Evolutionary conservation across 148 eudicot species (phyloP).

Genomic region (Camellia sinensis): DNA sequence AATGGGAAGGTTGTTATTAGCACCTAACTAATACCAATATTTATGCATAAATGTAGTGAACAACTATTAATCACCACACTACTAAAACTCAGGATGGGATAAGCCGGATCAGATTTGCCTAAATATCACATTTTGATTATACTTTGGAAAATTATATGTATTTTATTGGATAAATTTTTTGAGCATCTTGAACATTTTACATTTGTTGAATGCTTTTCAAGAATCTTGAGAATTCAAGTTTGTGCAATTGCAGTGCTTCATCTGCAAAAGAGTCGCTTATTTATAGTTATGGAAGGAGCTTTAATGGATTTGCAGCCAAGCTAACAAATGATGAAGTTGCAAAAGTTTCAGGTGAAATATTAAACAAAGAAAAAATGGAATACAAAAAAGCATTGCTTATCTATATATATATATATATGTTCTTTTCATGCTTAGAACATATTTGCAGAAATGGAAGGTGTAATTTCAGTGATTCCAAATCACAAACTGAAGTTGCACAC

Average conservation of each 20-base stretch:
- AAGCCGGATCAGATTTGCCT: too few relatives aligned
- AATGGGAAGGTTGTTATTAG: slow-evolving; percentile 4
- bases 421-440: neutral
- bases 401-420: too few relatives aligned
- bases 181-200: too few relatives aligned
- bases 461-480: slow-evolving; percentile 9
- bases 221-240: neutral
- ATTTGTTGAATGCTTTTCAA: too few relatives aligned
- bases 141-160: too few relatives aligned
- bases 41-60: too few relatives aligned
- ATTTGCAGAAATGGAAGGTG: slow-evolving; percentile 2
- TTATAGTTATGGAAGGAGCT: slow-evolving; percentile 17
- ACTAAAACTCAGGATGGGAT: too few relatives aligned
- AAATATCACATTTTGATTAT: too few relatives aligned
- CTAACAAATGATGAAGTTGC: slow-evolving; percentile 1
- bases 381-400: too few relatives aligned
- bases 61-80: too few relatives aligned
- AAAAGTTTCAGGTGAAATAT: neutral
- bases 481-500: slow-evolving; percentile 8
- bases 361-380: too few relatives aligned
- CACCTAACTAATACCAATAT: neutral
- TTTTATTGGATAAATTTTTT: too few relatives aligned
- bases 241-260: slow-evolving; percentile 16
- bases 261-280: slow-evolving; percentile 19
- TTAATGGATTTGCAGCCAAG: slow-evolving; percentile 13